These are phyloP conservation scores for Cystofilobasidium bisporidii DNA, from an alignment of 768 basidiomycete species.

Conservation along the genomic window DNA sequence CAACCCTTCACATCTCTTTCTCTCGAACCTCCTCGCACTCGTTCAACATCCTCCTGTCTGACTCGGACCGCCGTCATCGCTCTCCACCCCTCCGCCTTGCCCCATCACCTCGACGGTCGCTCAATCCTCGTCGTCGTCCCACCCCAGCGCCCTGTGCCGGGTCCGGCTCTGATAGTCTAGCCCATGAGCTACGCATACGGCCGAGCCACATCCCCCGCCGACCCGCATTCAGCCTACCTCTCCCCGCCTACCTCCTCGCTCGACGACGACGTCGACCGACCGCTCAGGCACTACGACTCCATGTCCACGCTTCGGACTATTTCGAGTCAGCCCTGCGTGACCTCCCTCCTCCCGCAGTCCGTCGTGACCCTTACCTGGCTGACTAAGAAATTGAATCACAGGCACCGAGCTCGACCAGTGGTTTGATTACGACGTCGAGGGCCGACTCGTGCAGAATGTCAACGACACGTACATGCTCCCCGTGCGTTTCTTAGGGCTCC, in stretches of 20 bases:
- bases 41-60: no score
- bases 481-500: not conserved
- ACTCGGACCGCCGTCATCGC: no score
- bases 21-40: no score
- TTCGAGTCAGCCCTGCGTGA: not conserved
- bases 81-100: no score
- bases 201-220: not conserved
- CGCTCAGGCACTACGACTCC: not conserved
- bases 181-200: not conserved
- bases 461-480: slow-evolving; percentile 19
- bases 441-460: slow-evolving; percentile 7
- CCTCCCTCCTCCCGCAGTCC: not conserved
- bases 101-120: no score
- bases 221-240: not conserved
- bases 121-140: not conserved
- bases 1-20: no score
- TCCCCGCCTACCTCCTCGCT: not conserved
- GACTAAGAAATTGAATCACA: not conserved
- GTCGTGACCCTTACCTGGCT: not conserved
- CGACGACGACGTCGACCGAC: not conserved
- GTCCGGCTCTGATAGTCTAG: not conserved
- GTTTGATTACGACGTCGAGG: slow-evolving; percentile 16
- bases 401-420: not conserved
- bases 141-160: not conserved
- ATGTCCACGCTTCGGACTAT: not conserved